Conservation (phyloP, 352 stramenopile genomes). For the Phytophthora chlamydospora region DNA sequence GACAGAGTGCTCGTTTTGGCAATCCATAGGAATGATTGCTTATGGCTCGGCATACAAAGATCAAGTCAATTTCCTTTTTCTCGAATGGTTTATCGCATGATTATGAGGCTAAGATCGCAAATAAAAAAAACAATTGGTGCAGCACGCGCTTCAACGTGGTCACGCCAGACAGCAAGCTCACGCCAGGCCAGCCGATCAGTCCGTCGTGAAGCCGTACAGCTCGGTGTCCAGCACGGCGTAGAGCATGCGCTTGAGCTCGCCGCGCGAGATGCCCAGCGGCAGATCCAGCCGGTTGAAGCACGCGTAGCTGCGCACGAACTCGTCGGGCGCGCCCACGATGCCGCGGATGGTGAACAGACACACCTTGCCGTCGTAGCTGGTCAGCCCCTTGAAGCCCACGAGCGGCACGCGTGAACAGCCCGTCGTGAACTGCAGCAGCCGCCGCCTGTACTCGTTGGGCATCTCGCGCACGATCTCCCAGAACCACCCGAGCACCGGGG, state of each 20-base stretch:
- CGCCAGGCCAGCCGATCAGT: constrained; percentile 23
- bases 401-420: constrained; percentile 80
- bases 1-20: constrained; percentile 3
- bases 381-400: constrained; percentile 75
- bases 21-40: constrained; percentile 18
- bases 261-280: constrained; percentile 90
- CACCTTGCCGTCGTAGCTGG: constrained; percentile 79
- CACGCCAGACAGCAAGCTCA: constrained; percentile 16
- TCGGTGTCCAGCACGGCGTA: constrained; percentile 69
- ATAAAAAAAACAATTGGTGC: constrained; percentile 28
- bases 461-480: constrained; percentile 91
- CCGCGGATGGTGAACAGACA: constrained; percentile 76
- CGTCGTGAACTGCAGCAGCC: constrained; percentile 84
- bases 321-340: constrained; percentile 41
- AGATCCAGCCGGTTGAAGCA: constrained; percentile 94
- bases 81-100: background rate
- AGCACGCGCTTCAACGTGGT: constrained; percentile 19
- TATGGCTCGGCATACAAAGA: background rate
- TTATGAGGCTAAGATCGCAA: constrained; percentile 13
- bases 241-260: constrained; percentile 72
- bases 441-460: constrained; percentile 72
- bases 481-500: constrained; percentile 48
- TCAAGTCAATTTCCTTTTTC: constrained; percentile 9
- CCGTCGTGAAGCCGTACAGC: constrained; percentile 69
- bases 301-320: constrained; percentile 71